Conservation (phyloP, 441 rosid species). For the Isatis lusitanica region DNA sequence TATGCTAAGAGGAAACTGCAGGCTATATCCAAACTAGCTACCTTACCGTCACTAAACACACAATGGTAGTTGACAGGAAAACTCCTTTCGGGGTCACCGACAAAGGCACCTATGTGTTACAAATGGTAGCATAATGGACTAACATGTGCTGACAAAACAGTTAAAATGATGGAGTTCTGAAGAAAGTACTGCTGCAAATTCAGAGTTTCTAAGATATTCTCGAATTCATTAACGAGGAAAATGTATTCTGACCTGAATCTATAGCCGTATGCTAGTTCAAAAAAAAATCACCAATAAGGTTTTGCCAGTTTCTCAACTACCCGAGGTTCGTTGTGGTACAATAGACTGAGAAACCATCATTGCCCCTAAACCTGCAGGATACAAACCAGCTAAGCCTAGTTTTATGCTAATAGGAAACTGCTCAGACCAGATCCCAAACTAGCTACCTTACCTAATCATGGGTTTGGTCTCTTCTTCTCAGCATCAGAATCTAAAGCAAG, state of each 20-base stretch:
- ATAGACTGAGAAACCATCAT: conserved; percentile 27
- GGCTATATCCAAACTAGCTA: no score
- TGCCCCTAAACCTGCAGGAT: conserved; percentile 60
- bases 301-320: conserved; percentile 34
- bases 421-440: conserved; percentile 23
- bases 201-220: not conserved
- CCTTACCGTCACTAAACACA: no score
- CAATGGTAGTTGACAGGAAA: no score
- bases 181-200: not conserved
- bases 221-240: conserved; percentile 12
- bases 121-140: not conserved
- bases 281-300: conserved; percentile 24
- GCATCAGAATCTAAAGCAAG: no score
- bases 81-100: no score
- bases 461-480: no score
- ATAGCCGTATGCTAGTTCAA: conserved; percentile 34
- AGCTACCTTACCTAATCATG: conserved; percentile 27
- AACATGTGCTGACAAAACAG: no score
- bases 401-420: conserved; percentile 39
- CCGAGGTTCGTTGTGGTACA: not conserved
- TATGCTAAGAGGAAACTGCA: conserved; percentile 45
- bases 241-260: conserved; percentile 44
- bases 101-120: conserved; percentile 38
- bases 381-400: conserved; percentile 54
- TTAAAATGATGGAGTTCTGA: not conserved